phyloP scores from a whole-genome alignment of 1,284 basidiomycete genomes.

The Salmacisia buchloeana region DNA sequence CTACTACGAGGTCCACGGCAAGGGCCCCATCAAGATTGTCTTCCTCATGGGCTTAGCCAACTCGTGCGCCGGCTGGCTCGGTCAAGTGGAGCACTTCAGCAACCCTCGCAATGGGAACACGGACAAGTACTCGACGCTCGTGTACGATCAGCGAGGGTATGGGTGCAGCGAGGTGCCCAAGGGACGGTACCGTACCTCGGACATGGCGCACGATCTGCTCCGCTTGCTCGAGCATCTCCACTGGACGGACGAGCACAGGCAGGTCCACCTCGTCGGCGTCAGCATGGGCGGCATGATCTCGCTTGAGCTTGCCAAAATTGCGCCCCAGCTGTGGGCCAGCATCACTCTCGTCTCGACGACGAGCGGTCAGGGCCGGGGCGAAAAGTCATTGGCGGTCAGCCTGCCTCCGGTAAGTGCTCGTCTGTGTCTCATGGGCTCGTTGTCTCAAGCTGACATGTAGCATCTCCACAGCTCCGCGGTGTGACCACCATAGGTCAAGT shows the following conservation, averaged over 20 bases:
- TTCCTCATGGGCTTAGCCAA: constrained; percentile 51
- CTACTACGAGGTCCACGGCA: constrained; percentile 50
- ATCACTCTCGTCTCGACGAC: constrained; percentile 42
- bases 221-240: constrained; percentile 63
- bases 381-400: constrained; percentile 8
- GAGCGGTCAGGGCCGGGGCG: constrained; percentile 21
- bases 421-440: constrained; percentile 18
- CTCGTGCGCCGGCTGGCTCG: constrained; percentile 39
- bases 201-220: constrained; percentile 72
- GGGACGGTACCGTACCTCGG: constrained; percentile 56
- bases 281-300: constrained; percentile 83
- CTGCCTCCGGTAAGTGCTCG: constrained; percentile 19
- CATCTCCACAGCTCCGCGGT: constrained; percentile 13
- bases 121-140: constrained; percentile 59
- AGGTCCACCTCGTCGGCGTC: constrained; percentile 69
- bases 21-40: constrained; percentile 29
- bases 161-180: constrained; percentile 67
- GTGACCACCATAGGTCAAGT: constrained; percentile 51
- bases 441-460: neutral
- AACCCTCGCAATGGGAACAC: constrained; percentile 16
- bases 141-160: constrained; percentile 82
- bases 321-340: constrained; percentile 15
- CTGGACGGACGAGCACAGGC: constrained; percentile 61
- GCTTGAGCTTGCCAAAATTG: constrained; percentile 39
- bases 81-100: constrained; percentile 49